These are phyloP conservation scores for Plasmodium gaboni DNA, from an alignment of 169 alveolate genomes.

Conservation along the genomic window DNA sequence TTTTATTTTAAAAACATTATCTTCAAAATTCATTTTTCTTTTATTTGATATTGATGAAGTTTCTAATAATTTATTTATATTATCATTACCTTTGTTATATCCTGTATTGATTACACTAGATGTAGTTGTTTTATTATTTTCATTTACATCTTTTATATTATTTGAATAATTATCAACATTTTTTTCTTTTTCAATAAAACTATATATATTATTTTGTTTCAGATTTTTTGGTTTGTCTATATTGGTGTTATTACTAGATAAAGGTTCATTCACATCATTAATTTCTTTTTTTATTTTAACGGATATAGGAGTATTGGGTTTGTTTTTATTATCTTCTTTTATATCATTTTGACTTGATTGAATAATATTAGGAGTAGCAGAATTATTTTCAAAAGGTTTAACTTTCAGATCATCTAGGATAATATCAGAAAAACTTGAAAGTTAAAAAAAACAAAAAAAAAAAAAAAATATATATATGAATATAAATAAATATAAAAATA, in stretches of 20 bases:
- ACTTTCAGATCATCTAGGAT: constrained; percentile 8
- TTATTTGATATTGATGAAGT: neutral
- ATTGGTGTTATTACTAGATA: no score
- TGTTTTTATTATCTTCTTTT: neutral
- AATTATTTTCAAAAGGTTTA: neutral
- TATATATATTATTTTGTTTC: no score
- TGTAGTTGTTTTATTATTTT: neutral
- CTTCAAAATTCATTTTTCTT: neutral
- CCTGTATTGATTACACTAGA: neutral
- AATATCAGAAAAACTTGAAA: constrained; percentile 23
- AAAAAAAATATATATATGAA: neutral
- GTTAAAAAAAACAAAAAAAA: neutral
- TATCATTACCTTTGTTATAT: neutral
- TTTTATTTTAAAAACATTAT: neutral
- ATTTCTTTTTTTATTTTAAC: neutral
- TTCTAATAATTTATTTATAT: neutral
- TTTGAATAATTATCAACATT: neutral
- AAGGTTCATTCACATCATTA: neutral
- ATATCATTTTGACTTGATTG: neutral
- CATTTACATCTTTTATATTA: neutral
- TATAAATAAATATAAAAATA: neutral
- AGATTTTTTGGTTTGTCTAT: no score
- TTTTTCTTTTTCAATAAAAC: neutral
- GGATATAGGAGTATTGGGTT: neutral
- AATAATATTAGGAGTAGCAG: neutral